These are phyloP conservation scores for Suhomyces bolitotheri DNA, from an alignment of 1,139 yeast genomes.

Conservation along the genomic window DNA sequence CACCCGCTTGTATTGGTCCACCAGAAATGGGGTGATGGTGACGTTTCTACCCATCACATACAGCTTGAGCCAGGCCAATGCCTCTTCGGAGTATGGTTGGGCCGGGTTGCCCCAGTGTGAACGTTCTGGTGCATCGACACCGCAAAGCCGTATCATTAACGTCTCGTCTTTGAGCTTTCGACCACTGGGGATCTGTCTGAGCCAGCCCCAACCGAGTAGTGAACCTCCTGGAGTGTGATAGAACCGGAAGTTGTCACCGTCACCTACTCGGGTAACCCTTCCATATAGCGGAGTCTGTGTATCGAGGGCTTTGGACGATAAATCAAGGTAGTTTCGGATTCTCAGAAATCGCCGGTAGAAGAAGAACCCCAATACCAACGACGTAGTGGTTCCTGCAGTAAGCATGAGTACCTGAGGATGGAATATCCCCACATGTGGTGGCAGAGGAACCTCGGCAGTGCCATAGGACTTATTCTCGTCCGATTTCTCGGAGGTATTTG, in stretches of 20 bases:
- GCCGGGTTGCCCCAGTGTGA: constrained; percentile 95
- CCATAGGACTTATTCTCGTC: not conserved
- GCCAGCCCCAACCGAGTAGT: constrained; percentile 92
- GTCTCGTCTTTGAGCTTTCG: constrained; percentile 58
- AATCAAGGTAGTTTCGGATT: constrained; percentile 37
- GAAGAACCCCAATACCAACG: constrained; percentile 32
- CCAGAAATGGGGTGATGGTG: constrained; percentile 70
- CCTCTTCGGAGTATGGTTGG: constrained; percentile 86
- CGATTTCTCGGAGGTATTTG: not conserved
- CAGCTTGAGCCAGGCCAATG: constrained; percentile 69
- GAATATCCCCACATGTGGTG: constrained; percentile 24
- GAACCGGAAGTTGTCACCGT: constrained; percentile 92
- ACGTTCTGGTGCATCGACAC: constrained; percentile 97
- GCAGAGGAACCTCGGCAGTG: not conserved
- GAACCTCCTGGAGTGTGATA: constrained; percentile 94
- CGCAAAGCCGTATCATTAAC: constrained; percentile 74
- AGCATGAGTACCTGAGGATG: constrained; percentile 46
- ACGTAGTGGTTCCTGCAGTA: constrained; percentile 39
- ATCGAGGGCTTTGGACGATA: constrained; percentile 41
- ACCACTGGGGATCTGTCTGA: constrained; percentile 50
- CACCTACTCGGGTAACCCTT: constrained; percentile 88
- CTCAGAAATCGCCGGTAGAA: constrained; percentile 38
- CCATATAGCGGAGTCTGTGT: constrained; percentile 57
- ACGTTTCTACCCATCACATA: constrained; percentile 67
- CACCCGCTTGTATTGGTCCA: constrained; percentile 88